These are phyloP conservation scores for Senecio squalidus DNA, from an alignment of 140 eudicot genomes.

Conservation along the genomic window DNA sequence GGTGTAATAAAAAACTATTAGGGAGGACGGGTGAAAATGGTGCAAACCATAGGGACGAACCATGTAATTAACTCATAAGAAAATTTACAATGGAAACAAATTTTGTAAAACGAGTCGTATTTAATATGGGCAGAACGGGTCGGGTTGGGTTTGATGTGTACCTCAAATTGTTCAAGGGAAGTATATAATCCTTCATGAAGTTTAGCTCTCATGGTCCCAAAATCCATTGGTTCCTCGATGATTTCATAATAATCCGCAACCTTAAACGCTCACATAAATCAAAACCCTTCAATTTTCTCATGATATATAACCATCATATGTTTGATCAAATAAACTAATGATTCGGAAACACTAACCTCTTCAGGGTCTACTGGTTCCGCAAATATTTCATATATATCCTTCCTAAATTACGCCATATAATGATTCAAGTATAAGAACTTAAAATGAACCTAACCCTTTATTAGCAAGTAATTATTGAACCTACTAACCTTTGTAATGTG, in stretches of 20 bases:
- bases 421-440: constrained; percentile 10
- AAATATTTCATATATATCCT: constrained; percentile 75
- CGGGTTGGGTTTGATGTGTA: constrained; percentile 8
- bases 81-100: background rate
- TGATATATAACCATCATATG: background rate
- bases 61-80: no score
- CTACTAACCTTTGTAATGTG: constrained; percentile 57
- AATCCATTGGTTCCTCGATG: constrained; percentile 91
- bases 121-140: background rate
- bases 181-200: constrained; percentile 88
- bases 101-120: background rate
- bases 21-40: no score
- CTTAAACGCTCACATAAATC: constrained; percentile 20
- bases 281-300: background rate
- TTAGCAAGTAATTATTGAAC: background rate
- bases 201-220: constrained; percentile 95
- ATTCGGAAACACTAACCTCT: constrained; percentile 50
- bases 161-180: constrained; percentile 75
- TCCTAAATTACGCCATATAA: constrained; percentile 39
- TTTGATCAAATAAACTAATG: constrained; percentile 9
- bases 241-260: constrained; percentile 84
- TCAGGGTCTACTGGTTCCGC: constrained; percentile 93
- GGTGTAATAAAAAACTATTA: no score
- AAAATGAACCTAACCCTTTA: background rate
- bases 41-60: no score